Conservation (phyloP, 352 stramenopile species). For the Pythium biforme region DNA sequence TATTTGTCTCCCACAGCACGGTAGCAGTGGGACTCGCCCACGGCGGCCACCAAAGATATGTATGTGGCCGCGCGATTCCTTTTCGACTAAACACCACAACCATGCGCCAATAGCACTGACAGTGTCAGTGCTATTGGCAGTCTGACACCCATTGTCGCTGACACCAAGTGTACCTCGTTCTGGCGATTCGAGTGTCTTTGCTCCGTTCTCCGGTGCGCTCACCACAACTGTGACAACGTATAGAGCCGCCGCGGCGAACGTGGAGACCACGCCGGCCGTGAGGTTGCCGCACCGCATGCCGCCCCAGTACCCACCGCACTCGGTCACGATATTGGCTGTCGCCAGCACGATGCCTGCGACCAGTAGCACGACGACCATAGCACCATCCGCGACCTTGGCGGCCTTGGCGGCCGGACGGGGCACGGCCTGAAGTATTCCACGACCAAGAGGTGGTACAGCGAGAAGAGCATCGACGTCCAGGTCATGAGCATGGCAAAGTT, state of each 20-base stretch:
- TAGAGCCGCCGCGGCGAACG: slow-evolving; percentile 36
- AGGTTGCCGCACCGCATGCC: slow-evolving; percentile 44
- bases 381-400: slow-evolving; percentile 34
- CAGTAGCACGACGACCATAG: slow-evolving; percentile 37
- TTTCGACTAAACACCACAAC: too few species aligned
- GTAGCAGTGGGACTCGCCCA: too few species aligned
- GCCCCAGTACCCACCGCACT: slow-evolving; percentile 31
- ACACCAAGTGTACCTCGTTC: too few species aligned
- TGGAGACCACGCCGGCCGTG: slow-evolving; percentile 39
- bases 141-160: too few species aligned
- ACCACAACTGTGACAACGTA: slow-evolving; percentile 14
- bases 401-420: slow-evolving; percentile 26
- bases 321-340: slow-evolving; percentile 32
- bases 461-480: slow-evolving; percentile 57
- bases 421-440: slow-evolving; percentile 39
- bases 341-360: slow-evolving; percentile 52
- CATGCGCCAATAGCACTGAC: too few species aligned
- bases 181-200: too few species aligned
- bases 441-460: slow-evolving; percentile 41
- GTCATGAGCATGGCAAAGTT: slow-evolving; percentile 55
- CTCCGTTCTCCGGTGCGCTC: neutral
- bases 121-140: too few species aligned
- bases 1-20: too few species aligned
- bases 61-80: too few species aligned
- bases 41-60: too few species aligned